Conservation (phyloP, 78 protist species). For the Protostelium mycophagum region DNA sequence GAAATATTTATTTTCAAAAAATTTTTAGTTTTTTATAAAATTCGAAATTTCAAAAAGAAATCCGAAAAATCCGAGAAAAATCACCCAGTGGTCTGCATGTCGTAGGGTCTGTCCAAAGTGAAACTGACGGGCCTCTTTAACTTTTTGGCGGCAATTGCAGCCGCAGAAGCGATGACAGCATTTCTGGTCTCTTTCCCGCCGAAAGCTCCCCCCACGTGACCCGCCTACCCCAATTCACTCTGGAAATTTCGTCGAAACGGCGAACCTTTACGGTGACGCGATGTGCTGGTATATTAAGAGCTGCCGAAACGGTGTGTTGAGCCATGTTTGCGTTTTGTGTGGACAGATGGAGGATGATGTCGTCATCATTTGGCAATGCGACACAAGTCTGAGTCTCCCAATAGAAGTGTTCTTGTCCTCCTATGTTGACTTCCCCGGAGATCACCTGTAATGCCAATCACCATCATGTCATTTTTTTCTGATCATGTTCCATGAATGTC, state of each 20-base stretch:
- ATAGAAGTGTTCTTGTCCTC: conserved; percentile 96
- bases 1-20: no score
- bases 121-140: conserved; percentile 69
- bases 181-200: conserved; percentile 93
- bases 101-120: conserved; percentile 67
- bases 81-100: conserved; percentile 78
- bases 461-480: not conserved
- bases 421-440: conserved; percentile 49
- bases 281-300: conserved; percentile 73
- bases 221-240: conserved; percentile 88
- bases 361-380: conserved; percentile 84
- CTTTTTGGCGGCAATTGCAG: conserved; percentile 71
- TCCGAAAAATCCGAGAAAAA: no score
- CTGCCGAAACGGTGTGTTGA: conserved; percentile 58
- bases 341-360: conserved; percentile 40
- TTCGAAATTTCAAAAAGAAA: no score
- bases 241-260: conserved; percentile 97
- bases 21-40: no score
- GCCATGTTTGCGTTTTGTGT: conserved; percentile 81
- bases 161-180: conserved; percentile 20
- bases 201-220: conserved; percentile 97
- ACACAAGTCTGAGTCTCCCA: conserved; percentile 81
- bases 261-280: conserved; percentile 44
- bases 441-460: conserved; percentile 45
- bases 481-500: no score